phyloP scores from a whole-genome alignment of 129 eudicot species.

The Artemisia tridentata region DNA sequence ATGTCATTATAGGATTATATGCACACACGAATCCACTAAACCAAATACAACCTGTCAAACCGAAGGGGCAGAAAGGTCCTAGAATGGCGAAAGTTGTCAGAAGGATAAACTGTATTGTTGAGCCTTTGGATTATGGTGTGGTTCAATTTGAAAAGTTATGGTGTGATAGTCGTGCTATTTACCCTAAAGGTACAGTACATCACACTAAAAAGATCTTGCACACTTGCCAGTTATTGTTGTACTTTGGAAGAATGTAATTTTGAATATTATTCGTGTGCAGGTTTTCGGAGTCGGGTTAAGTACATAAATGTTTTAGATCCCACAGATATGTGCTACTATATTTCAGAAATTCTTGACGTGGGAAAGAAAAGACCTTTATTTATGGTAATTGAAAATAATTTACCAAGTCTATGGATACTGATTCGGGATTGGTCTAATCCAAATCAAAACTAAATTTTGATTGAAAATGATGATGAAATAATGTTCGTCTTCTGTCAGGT shows the following conservation, averaged over 20 bases:
- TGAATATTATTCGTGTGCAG: conserved; percentile 43
- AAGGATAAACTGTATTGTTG: conserved; percentile 80
- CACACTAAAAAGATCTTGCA: background rate
- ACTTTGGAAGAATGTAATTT: conserved; percentile 14
- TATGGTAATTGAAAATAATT: conserved; percentile 49
- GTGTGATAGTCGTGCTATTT: conserved; percentile 79
- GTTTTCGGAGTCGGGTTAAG: conserved; percentile 85
- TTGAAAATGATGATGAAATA: background rate
- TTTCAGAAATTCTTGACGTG: conserved; percentile 81
- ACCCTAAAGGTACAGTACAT: conserved; percentile 74
- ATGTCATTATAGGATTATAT: conserved; percentile 43
- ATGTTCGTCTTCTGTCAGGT: conserved; percentile 44
- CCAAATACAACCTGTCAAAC: conserved; percentile 41
- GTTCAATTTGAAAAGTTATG: conserved; percentile 69
- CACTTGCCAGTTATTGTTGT: background rate
- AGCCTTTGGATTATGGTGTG: conserved; percentile 68
- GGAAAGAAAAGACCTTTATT: conserved; percentile 78
- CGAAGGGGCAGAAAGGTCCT: conserved; percentile 82
- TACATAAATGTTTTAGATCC: conserved; percentile 87
- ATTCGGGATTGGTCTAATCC: too few species aligned
- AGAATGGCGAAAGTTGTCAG: conserved; percentile 93
- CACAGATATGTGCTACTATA: conserved; percentile 61
- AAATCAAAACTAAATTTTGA: too few species aligned
- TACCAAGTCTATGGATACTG: too few species aligned
- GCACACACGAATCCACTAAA: conserved; percentile 36